These are phyloP conservation scores for Tephrocybe sp. DNA, from an alignment of 768 basidiomycete species.

Conservation along the genomic window DNA sequence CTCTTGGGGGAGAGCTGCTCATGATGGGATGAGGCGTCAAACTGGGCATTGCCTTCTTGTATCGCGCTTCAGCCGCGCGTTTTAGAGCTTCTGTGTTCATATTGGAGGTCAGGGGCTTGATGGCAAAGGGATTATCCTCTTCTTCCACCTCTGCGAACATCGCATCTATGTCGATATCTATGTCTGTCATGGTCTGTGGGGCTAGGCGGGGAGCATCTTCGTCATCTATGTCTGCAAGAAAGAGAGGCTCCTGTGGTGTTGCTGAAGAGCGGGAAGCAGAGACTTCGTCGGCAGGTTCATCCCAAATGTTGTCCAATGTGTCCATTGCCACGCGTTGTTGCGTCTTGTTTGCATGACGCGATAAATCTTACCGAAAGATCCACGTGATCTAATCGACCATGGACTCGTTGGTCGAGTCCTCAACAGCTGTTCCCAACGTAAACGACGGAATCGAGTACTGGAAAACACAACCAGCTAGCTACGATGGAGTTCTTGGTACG, in stretches of 20 bases:
- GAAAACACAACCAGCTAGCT: slow-evolving; percentile 75
- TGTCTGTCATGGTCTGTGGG: slow-evolving; percentile 39
- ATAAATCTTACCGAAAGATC: slow-evolving; percentile 1
- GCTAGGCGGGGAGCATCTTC: slow-evolving; percentile 29
- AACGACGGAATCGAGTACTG: slow-evolving; percentile 86
- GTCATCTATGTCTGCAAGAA: slow-evolving; percentile 61
- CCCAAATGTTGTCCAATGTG: slow-evolving; percentile 61
- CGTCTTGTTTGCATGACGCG: slow-evolving; percentile 34
- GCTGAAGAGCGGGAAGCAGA: slow-evolving; percentile 5
- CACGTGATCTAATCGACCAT: slow-evolving; percentile 12
- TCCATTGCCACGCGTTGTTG: slow-evolving; percentile 46
- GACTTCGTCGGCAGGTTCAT: slow-evolving; percentile 42
- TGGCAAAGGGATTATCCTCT: slow-evolving; percentile 35
- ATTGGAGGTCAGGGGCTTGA: slow-evolving; percentile 47
- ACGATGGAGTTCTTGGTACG: slow-evolving; percentile 83
- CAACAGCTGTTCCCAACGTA: slow-evolving; percentile 51
- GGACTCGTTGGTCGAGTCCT: slow-evolving; percentile 9
- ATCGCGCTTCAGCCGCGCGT: slow-evolving; percentile 53
- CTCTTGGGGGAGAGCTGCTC: slow-evolving; percentile 49
- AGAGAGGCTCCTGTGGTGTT: slow-evolving; percentile 43
- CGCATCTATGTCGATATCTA: slow-evolving; percentile 50
- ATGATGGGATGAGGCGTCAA: slow-evolving; percentile 46
- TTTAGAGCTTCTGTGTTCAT: slow-evolving; percentile 55
- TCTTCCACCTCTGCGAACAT: slow-evolving; percentile 39
- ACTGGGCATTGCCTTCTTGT: slow-evolving; percentile 30